These are phyloP conservation scores for Saccharomycopsis fermentans DNA, from an alignment of 805 yeast genomes.

Conservation along the genomic window DNA sequence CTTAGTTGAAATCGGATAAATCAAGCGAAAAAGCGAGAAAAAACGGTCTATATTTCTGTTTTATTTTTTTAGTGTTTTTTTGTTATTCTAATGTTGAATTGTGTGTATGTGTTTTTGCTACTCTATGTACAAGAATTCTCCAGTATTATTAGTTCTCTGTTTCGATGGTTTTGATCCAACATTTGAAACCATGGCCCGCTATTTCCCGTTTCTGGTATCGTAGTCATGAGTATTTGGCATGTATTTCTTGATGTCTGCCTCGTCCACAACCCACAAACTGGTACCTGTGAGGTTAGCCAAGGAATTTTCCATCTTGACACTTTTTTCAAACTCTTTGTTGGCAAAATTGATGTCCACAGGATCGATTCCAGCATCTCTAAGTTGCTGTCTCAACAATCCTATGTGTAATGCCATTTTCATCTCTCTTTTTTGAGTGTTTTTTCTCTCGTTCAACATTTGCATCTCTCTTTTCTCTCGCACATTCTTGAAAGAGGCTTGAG, in stretches of 20 bases:
- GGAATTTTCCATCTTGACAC: slow-evolving; percentile 48
- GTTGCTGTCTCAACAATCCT: slow-evolving; percentile 53
- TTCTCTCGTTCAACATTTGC: slow-evolving; percentile 43
- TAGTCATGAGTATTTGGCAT: slow-evolving; percentile 57
- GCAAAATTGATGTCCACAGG: slow-evolving; percentile 49
- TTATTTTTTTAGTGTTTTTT: too few species aligned
- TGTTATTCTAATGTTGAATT: too few species aligned
- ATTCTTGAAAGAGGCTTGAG: slow-evolving; percentile 39
- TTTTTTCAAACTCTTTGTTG: slow-evolving; percentile 43
- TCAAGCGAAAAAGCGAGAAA: too few species aligned
- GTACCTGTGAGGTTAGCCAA: slow-evolving; percentile 45
- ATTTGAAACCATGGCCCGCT: too few species aligned
- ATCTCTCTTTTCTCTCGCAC: slow-evolving; percentile 43
- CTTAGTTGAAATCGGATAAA: too few species aligned
- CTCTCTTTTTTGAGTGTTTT: slow-evolving; percentile 36
- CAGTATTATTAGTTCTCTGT: too few species aligned
- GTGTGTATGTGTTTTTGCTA: too few species aligned
- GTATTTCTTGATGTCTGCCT: slow-evolving; percentile 34
- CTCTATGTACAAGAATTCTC: too few species aligned
- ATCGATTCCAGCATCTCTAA: slow-evolving; percentile 44
- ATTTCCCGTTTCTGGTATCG: slow-evolving; percentile 27
- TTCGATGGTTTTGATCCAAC: too few species aligned
- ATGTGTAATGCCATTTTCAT: slow-evolving; percentile 58
- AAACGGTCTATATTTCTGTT: too few species aligned
- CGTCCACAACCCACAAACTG: slow-evolving; percentile 50